Evolutionary conservation across 163 green algal genomes (phyloP), one percentile per base, ranked within the genome.

Genomic region (Smithsoniella earleae): DNA sequence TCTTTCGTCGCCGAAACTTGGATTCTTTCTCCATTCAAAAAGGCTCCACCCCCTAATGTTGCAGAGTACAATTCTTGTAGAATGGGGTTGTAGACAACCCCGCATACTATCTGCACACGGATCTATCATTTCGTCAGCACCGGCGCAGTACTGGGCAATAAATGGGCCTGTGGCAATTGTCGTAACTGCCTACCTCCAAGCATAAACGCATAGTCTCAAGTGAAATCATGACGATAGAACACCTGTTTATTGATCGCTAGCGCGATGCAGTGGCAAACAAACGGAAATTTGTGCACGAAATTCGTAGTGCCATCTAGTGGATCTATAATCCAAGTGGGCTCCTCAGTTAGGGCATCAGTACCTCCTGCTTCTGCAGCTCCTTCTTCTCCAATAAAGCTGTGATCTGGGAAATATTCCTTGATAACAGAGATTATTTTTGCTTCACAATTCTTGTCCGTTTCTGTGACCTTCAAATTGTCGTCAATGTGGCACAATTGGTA

Each of bases 371-470:
- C 72, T 33, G 78, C 75, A 8, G 75, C 78, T 5, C 76, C 82
- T 79, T 98, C 93, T 80, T 98, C 94, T 0, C 95, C 94, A 65
- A 99, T 97, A 63, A 98, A 96, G 1, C 77, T 73, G 77, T 98
- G 90, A 3, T 81, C 75, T 2, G 94, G 94, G 72, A 96, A 99
- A 1, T 81, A 76, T 6, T 66, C 66, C 0, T 75, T 44, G 30
- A 99, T 86, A n/a, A 52, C 40, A 2, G 43, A 36, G 1, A 88
- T 62, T 22, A 98, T 86, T 1, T 96, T 52, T n/a, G 80, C 74
- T 77, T 98, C 94, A 52, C 88, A 95, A 25, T 82, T 69, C 75
- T 94, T 89, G 84, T 99, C 94, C 13, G 94, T 98, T 40, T 92
- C 91, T 18, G 94, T 99, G 2, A 69, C 58, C 58, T 69, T 30